These are phyloP conservation scores for Kandelia obovata DNA, from an alignment of 345 rosid species.

Conservation along the genomic window DNA sequence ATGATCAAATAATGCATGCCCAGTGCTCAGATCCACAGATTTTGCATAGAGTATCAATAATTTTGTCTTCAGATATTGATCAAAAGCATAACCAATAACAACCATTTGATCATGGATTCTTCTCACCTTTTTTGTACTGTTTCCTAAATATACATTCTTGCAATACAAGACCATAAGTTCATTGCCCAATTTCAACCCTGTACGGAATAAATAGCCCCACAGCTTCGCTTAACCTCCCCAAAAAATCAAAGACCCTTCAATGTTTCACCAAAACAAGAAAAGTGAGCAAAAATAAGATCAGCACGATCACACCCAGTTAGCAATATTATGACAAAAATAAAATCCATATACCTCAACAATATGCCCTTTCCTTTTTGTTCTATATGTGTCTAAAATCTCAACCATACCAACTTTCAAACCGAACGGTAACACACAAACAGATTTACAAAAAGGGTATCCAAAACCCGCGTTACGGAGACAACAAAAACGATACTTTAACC, in stretches of 20 bases:
- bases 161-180: constrained; percentile 50
- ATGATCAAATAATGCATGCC: constrained; percentile 2
- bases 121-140: constrained; percentile 39
- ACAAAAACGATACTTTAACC: background rate
- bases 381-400: too few relatives aligned
- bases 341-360: constrained; percentile 4
- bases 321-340: background rate
- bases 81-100: constrained; percentile 41
- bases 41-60: constrained; percentile 57
- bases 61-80: constrained; percentile 53
- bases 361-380: too few relatives aligned
- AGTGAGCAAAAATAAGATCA: too few relatives aligned
- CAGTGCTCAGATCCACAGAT: constrained; percentile 30
- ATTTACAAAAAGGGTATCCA: background rate
- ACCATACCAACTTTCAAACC: background rate
- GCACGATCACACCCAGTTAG: background rate
- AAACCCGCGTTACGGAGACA: background rate
- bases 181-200: constrained; percentile 29
- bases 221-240: constrained; percentile 66
- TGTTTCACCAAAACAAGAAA: constrained; percentile 43
- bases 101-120: constrained; percentile 72
- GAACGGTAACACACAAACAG: background rate
- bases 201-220: constrained; percentile 50
- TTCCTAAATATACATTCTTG: constrained; percentile 64
- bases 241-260: constrained; percentile 50